Evolutionary conservation across 2,329 filamentous ascomycete genomes (phyloP), one percentile per base, ranked within the genome.

Genomic region (Alternaria postmessia): DNA sequence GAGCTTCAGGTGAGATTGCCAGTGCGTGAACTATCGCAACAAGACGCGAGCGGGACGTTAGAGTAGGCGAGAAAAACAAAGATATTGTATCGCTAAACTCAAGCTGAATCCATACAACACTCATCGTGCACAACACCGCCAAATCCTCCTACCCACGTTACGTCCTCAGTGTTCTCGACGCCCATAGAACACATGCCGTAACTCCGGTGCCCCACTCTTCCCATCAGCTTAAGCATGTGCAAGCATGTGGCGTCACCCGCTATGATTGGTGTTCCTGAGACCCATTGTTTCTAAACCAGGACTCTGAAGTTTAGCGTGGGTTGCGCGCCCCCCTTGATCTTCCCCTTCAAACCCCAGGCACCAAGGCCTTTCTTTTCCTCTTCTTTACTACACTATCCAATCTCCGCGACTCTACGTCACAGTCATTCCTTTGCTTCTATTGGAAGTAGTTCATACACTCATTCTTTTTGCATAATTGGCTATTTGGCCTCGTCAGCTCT

Each of bases 371-470:
- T 36, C 61, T 54, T 41, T 63, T 66, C 59, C 64, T 57, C 62
- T 52, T 57, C 54, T 49, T 54, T 47, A 51, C 56, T 57, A 28
- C 59, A 48, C 56, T 34, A 49, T 24, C 32, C 46, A 49, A 36
- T 49, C 20, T 56, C 54, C 57, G 51, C 53, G 53, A 62, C 63
- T 63, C 53, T 54, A 66, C 64, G 64, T 68, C 62, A 69, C 72
- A 68, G 63, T 65, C 70, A 62, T 60, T 73, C 71, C 51, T 71
- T 71, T 42, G 53, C 65, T 56, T 43, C 24, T 66, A 58, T 59
- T 49, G 46, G 46, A 49, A 49, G 46, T 49, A 49, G n/a, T 59
- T 57, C 48, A 64, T 11, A 49, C 65, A 61, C 57, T 64, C 54
- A 41, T 67, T 60, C 56, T 38, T 53, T 49, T 26, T 64, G 24